Evolutionary conservation across 164 flowering plant species (phyloP), one percentile per base, ranked within the genome.

Genomic region (Vitis riparia): DNA sequence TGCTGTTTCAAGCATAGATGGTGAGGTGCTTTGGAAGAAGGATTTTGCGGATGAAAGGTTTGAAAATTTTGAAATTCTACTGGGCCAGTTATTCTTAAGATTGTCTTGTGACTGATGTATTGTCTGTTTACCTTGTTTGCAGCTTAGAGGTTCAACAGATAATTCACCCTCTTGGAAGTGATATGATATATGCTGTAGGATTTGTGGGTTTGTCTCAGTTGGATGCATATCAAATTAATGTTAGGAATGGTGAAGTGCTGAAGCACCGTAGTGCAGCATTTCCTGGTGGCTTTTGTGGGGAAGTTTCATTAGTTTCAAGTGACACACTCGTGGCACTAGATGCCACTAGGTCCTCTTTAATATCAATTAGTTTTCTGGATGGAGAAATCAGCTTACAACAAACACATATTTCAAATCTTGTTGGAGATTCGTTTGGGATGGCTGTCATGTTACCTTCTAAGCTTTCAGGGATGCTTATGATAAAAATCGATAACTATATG

Each of bases 1-100:
- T 84, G 98, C 94, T 70, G 70, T 96, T 79, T 92, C 99, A 67
- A 81, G 95, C 71, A 73, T 90, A 66, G 95, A 93, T 84, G 99
- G 99, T 27, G 89, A 80, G 59, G 71, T 87, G 74, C 68, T 96
- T 44, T 96, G 99, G 99, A 90, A 78, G 70, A 83, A 74, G 71
- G 92, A 89, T 55, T 81, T 94, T 53, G 73, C 70, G 0, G 55
- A 69, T 70, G 90, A 93, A 79, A 89, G 98, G 99, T 96, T 71
- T 62, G 80, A 15, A 16, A 57, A 65, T 48, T 62, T 64, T 62
- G 57, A 37, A 55, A 15, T 27, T 47, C 62, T 12, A 8, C 53
- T 3, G n/a, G 0, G 47, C 47, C 14, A 66, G 23, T 32, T 69
- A 19, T 66, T 74, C 14, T 51, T 29, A 32, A 52, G 7, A n/a